Percentiles rank a stretch among this genome's conserved stretches.
phyloP scores from a whole-genome alignment of 768 basidiomycete species.

The Termitomyces sp. region DNA sequence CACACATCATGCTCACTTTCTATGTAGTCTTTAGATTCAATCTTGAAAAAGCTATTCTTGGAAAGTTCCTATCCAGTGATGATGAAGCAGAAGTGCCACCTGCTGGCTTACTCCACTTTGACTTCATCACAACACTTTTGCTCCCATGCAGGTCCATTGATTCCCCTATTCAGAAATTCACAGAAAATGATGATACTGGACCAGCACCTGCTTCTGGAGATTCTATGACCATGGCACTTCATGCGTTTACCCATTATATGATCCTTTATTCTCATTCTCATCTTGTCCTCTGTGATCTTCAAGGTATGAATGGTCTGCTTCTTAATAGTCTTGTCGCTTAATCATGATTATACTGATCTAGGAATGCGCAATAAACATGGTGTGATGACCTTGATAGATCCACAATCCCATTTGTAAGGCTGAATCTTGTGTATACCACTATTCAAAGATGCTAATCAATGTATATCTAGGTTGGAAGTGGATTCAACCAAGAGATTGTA shows the following conservation, averaged over 20 bases:
- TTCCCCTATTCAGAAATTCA: constrained; percentile 16
- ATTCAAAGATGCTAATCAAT: neutral
- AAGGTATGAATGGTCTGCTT: neutral
- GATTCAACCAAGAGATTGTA: neutral
- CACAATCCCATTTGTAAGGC: constrained; percentile 6
- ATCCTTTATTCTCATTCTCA: constrained; percentile 2
- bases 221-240: constrained; percentile 13
- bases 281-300: constrained; percentile 9
- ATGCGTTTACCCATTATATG: constrained; percentile 19
- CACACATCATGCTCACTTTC: neutral
- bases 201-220: constrained; percentile 3
- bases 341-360: neutral
- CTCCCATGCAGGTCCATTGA: constrained; percentile 12
- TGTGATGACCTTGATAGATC: constrained; percentile 5
- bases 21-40: constrained; percentile 9
- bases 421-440: neutral
- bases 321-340: no score
- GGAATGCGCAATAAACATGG: constrained; percentile 4
- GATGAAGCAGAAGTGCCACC: neutral
- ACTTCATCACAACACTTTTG: constrained; percentile 17
- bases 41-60: constrained; percentile 6
- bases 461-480: neutral
- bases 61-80: neutral
- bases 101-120: neutral
- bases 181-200: constrained; percentile 15